These are phyloP conservation scores for Rhizomucor miehei DNA, from an alignment of 371 early-diverging fungal species.

Conservation along the genomic window DNA sequence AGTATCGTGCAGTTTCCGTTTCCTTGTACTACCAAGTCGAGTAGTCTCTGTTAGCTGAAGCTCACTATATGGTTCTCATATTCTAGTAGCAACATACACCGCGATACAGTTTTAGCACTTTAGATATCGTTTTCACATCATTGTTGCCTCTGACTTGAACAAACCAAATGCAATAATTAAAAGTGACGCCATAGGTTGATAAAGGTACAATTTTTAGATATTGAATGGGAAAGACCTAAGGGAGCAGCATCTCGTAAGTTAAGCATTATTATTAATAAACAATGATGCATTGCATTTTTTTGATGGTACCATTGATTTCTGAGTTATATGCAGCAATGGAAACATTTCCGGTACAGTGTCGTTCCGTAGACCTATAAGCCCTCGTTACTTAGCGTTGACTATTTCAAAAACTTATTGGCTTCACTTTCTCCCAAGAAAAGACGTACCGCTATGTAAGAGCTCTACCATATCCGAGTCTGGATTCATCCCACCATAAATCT, in stretches of 20 bases:
- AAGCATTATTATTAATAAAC: no score
- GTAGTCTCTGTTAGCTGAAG: conserved; percentile 5
- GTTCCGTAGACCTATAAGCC: conserved; percentile 86
- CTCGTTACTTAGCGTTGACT: no score
- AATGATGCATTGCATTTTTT: no score
- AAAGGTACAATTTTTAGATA: conserved; percentile 94
- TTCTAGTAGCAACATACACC: conserved; percentile 40
- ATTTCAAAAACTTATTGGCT: no score
- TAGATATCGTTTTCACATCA: conserved; percentile 37
- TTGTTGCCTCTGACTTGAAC: conserved; percentile 81
- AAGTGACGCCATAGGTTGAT: conserved; percentile 88
- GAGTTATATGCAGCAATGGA: conserved; percentile 40
- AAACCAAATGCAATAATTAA: conserved; percentile 96
- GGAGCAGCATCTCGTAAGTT: no score
- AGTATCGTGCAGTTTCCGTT: conserved; percentile 75
- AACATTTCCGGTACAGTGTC: conserved; percentile 91
- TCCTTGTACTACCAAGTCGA: conserved; percentile 61
- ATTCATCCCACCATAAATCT: conserved; percentile 84
- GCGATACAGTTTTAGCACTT: no score
- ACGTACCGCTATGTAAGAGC: conserved; percentile 80
- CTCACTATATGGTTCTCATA: conserved; percentile 41
- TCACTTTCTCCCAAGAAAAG: no score
- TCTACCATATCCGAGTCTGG: conserved; percentile 75
- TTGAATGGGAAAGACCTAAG: conserved; percentile 73
- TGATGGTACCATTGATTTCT: background rate